Conservation (phyloP, 768 basidiomycete genomes). For the Tephrocybe rancida region DNA sequence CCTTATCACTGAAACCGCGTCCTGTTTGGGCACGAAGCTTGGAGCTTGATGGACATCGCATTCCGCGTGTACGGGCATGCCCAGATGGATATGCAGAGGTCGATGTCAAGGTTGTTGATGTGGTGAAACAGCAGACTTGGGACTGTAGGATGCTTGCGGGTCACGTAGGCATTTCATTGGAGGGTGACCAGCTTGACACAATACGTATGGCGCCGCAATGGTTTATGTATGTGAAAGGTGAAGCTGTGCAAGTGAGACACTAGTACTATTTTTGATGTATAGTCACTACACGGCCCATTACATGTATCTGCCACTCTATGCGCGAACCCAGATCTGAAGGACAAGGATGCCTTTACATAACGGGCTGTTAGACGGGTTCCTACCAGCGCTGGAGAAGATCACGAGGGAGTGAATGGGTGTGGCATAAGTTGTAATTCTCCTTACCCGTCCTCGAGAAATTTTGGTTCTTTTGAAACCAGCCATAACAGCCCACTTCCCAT, state of each 20-base stretch:
- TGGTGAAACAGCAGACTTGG: not conserved
- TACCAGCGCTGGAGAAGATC: too few relatives aligned
- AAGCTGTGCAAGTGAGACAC: not conserved
- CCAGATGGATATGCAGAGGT: constrained; percentile 10
- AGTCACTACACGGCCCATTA: too few relatives aligned
- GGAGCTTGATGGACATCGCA: not conserved
- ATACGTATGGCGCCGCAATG: constrained; percentile 18
- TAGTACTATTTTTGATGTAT: not conserved
- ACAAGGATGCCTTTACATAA: too few relatives aligned
- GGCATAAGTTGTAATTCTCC: too few relatives aligned
- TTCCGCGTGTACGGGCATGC: not conserved
- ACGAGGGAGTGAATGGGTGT: too few relatives aligned
- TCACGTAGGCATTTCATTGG: constrained; percentile 15
- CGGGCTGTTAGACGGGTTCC: too few relatives aligned
- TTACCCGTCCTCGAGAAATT: too few relatives aligned
- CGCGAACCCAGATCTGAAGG: too few relatives aligned
- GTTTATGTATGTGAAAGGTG: constrained; percentile 22
- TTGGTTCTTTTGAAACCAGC: too few relatives aligned
- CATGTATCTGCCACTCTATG: too few relatives aligned
- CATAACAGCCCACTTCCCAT: too few relatives aligned
- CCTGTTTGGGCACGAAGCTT: not conserved
- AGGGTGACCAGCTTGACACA: constrained; percentile 10
- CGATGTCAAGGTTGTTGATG: constrained; percentile 13
- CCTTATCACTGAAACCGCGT: not conserved
- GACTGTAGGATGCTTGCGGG: constrained; percentile 26